phyloP scores from a whole-genome alignment of 306 rosid species.

The Vigna reflexopilosa region DNA sequence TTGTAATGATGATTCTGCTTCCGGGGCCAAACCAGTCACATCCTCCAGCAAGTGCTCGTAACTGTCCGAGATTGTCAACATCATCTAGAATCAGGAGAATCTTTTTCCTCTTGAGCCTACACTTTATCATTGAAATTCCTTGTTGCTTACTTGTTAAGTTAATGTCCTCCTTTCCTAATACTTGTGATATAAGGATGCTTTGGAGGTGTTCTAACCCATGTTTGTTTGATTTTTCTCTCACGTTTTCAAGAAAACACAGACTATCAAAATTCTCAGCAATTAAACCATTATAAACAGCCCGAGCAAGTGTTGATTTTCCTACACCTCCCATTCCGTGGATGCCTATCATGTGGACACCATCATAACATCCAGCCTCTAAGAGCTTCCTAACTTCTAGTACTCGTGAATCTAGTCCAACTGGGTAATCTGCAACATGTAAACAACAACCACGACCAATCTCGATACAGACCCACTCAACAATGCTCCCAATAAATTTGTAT shows the following conservation, averaged over 20 bases:
- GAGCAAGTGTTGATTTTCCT: too few species aligned
- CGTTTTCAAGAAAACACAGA: background rate
- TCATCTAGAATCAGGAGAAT: conserved; percentile 45
- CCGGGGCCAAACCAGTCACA: background rate
- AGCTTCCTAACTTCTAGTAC: too few species aligned
- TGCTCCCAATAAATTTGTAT: too few species aligned
- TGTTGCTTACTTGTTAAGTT: background rate
- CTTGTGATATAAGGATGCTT: conserved; percentile 23
- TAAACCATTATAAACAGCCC: too few species aligned
- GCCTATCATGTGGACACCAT: too few species aligned
- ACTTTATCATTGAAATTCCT: conserved; percentile 20
- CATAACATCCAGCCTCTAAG: too few species aligned
- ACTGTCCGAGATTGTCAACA: conserved; percentile 32
- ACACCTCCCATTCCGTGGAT: too few species aligned
- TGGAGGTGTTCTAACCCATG: conserved; percentile 37
- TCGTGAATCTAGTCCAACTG: too few species aligned
- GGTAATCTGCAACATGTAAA: too few species aligned
- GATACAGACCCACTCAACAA: too few species aligned
- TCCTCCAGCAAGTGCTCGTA: conserved; percentile 16
- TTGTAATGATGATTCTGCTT: background rate
- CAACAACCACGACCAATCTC: too few species aligned
- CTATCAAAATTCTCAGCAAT: background rate
- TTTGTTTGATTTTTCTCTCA: background rate
- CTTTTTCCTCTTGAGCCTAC: background rate
- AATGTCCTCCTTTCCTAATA: background rate